These are phyloP conservation scores for Eimeria praecox DNA, from an alignment of 169 alveolate species.

Conservation along the genomic window DNA sequence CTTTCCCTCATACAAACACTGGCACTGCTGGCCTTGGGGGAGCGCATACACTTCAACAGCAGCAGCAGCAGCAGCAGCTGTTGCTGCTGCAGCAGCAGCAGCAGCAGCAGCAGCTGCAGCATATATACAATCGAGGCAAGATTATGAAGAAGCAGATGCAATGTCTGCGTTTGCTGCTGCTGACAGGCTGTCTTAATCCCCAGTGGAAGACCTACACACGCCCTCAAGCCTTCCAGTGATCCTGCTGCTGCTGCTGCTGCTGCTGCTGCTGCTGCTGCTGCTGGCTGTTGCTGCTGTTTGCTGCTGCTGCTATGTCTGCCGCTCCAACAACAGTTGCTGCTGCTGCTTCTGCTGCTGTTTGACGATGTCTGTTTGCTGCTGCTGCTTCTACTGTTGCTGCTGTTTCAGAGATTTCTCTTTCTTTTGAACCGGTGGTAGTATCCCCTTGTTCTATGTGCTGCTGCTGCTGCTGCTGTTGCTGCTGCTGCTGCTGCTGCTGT, in stretches of 20 bases:
- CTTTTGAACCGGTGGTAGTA: too few species aligned
- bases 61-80: conserved; percentile 17
- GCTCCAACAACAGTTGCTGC: not conserved
- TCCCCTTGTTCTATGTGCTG: too few species aligned
- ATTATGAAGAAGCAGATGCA: conserved; percentile 34
- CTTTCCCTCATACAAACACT: not conserved
- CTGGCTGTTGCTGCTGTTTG: not conserved
- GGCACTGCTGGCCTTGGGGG: not conserved
- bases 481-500: not conserved
- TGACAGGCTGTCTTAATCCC: conserved; percentile 42
- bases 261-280: conserved; percentile 24
- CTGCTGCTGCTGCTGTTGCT: not conserved
- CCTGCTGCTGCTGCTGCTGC: not conserved
- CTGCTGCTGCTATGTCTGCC: not conserved
- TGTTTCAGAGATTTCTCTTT: conserved; percentile 40
- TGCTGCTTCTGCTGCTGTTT: not conserved
- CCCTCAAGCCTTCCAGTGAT: conserved; percentile 29
- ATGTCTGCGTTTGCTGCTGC: conserved; percentile 49
- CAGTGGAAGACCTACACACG: not conserved
- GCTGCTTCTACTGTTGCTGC: conserved; percentile 29
- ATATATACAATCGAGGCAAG: not conserved
- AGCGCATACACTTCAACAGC: not conserved
- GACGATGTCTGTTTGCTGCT: not conserved
- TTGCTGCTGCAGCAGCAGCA: not conserved
- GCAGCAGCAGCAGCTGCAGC: conserved; percentile 40